Base-by-base conservation (phyloP, 1,139 yeast species). In the Taphrina sp. region DNA sequence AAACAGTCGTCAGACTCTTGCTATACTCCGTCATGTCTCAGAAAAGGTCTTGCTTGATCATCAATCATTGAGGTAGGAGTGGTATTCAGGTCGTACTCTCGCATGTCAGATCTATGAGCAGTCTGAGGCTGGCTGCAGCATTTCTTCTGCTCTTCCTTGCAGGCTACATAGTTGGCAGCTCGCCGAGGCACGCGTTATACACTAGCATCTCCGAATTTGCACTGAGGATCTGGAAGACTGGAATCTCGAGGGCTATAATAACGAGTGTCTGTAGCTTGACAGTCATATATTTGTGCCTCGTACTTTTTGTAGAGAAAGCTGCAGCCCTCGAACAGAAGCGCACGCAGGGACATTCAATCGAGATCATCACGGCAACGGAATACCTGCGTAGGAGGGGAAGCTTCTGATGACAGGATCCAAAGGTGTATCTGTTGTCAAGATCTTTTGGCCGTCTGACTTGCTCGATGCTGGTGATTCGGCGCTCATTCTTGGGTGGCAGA, bases 371-470 rank as follows among this genome's bases (percentile, higher is more conserved):
- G 1, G 66, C 66, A 24, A 57, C 63, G 7, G 65, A 64, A 44
- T 64, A 64, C 37, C 59, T 64, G 16, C 59, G 65, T 24, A 63
- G 66, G 12, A 60, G 66, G n/a, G 66, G 66, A 5, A 64, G 66
- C 33, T 62, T 64, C 45, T 64, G 51, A 60, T 5, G 17, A 8
- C 28, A 22, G 16, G n/a, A 14, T 17, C 31, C 10, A 39, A 22
- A 20, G 14, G 41, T 14, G 51, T 58, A 3, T 33, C 44, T 7
- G 47, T 56, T 22, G 41, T 57, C 14, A 58, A 62, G 24, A 56
- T 63, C 19, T 64, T 63, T 51, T 64, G 65, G 65, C 65, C 66
- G 23, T 43, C 58, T 2, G 63, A 62, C 44, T 29, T 39, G 19
- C 31, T 49, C 7, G 31, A 53, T 23, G 14, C 52, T 8, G 38